Conservation (phyloP, 1,284 basidiomycete species). For the Puccinia horiana region DNA sequence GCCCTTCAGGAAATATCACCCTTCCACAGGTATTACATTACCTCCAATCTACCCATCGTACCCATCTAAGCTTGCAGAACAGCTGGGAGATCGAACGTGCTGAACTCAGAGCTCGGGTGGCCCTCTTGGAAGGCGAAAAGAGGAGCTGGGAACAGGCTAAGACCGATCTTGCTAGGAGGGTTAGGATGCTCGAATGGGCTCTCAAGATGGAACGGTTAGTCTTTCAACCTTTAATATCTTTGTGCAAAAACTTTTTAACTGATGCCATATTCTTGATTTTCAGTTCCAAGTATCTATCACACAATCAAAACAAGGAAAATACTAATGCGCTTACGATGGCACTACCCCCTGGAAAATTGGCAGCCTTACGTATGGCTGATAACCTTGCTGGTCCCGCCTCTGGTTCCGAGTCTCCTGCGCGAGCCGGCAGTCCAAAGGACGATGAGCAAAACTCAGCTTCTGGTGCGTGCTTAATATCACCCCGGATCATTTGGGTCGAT, state of each 20-base stretch:
- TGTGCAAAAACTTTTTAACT: background rate
- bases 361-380: conserved; percentile 59
- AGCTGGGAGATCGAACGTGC: conserved; percentile 99
- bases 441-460: conserved; percentile 17
- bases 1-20: conserved; percentile 68
- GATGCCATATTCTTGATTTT: background rate
- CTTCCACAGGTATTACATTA: conserved; percentile 94
- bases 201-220: conserved; percentile 85
- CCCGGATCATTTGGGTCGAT: background rate
- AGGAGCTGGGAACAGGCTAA: conserved; percentile 95
- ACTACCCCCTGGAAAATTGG: conserved; percentile 58
- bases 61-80: conserved; percentile 88
- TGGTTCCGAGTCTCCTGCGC: conserved; percentile 25
- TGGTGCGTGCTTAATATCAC: background rate
- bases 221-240: conserved; percentile 7
- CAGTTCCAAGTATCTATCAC: conserved; percentile 52
- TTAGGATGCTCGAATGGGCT: conserved; percentile 93
- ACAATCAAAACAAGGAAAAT: conserved; percentile 33
- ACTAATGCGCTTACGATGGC: conserved; percentile 51
- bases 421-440: conserved; percentile 41
- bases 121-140: conserved; percentile 93
- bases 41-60: conserved; percentile 94
- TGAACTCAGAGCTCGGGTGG: conserved; percentile 97
- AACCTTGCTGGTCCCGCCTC: background rate
- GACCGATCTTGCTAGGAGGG: conserved; percentile 88